Conservation (phyloP, 169 alveolate species). For the Eimeria tenella region DNA sequence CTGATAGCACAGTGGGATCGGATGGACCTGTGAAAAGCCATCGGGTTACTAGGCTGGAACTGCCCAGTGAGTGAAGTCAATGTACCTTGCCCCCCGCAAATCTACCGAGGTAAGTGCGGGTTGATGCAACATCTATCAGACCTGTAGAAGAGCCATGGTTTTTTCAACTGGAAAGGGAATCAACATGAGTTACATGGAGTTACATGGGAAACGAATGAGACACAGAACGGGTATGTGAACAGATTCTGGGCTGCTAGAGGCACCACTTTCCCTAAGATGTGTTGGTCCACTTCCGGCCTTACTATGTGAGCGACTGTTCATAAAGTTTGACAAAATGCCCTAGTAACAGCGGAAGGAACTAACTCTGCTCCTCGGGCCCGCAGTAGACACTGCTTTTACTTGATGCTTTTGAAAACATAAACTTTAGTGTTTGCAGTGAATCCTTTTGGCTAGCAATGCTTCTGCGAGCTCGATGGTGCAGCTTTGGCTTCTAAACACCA, state of each 20-base stretch:
- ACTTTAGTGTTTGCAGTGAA: background rate
- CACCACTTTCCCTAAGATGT: slow-evolving; percentile 43
- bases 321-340: background rate
- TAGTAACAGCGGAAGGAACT: no score
- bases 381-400: background rate
- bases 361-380: background rate
- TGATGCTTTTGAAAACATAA: background rate
- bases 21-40: slow-evolving; percentile 4
- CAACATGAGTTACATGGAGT: slow-evolving; percentile 6
- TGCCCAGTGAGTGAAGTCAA: slow-evolving; percentile 41
- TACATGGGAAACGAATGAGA: slow-evolving; percentile 32
- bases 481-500: slow-evolving; percentile 62
- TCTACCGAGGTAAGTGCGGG: slow-evolving; percentile 46
- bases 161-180: slow-evolving; percentile 49
- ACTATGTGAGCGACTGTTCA: background rate
- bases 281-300: background rate
- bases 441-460: background rate
- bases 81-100: slow-evolving; percentile 37
- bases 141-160: slow-evolving; percentile 44
- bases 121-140: slow-evolving; percentile 51
- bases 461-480: background rate
- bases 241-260: slow-evolving; percentile 49
- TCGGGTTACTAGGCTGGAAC: slow-evolving; percentile 4
- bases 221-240: slow-evolving; percentile 42
- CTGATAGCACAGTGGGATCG: slow-evolving; percentile 47